Evolutionary conservation across 1,284 basidiomycete species (phyloP), one percentile per base, ranked within the genome.

Genomic region (Ganoderma sinense): DNA sequence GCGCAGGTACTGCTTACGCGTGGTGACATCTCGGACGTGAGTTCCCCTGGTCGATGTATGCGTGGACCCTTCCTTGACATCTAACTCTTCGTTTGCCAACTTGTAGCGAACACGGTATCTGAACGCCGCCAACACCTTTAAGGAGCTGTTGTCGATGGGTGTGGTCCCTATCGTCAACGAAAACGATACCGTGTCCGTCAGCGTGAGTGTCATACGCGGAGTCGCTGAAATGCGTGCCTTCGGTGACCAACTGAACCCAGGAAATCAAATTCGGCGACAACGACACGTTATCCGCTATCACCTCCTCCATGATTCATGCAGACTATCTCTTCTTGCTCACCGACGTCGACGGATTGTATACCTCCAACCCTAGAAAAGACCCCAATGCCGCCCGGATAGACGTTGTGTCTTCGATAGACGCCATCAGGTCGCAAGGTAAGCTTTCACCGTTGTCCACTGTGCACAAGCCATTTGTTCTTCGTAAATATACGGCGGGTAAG

Each of bases 241-340:
- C 26, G 36, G 2, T 59, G 14, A 64, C 16, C 14, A 11, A 23
- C 33, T 43, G 29, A 18, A 1, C 51, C 18, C 76, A 96, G 94
- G 97, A 99, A 91, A 98, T 99, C 75, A 97, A 97, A 92, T 99
- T 99, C 78, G 97, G 98, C 64, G 98, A 99, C 83, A 99, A 99
- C 79, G 98, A 99, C 80, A 99, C 97, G 0, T 85, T 99, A 23
- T 98, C 97, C 36, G 97, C 97, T 26, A 97, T 99, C 75, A 97
- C 97, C 0, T 94, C 97, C 0, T 95, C 95, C 4, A 97, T 99
- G 91, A 92, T 99, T 31, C 96, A 98, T 75, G 97, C 97, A 18
- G 97, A 99, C 81, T 99, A 97, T 79, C 89, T 99, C 14, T 98
- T 99, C 82, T 88, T 99, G 8, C 86, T 99, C 63, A 99, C 98